Evolutionary conservation across 257 asterid genomes (phyloP), one percentile per base, ranked within the genome.

Genomic region (Craterostigma plantagineum): DNA sequence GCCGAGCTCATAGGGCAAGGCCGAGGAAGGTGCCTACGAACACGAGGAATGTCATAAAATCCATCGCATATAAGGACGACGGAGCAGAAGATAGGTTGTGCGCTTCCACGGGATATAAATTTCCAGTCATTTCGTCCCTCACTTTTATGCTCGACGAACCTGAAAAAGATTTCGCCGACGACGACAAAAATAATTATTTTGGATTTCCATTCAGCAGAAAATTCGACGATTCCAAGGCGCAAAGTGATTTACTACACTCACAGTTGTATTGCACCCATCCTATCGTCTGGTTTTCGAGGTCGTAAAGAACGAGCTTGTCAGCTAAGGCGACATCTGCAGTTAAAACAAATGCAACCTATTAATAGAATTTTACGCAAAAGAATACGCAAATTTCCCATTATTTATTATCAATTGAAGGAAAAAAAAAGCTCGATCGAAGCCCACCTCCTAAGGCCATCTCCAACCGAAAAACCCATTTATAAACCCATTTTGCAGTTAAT

Each of bases 401-500:
- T 23, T 23, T 6, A 23, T 23, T 23, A 23, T 23, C 6, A 6
- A 23, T 23, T 23, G 30, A 23, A 23, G 6, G 30, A 6, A 23
- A 23, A n/a, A n/a, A n/a, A n/a, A 23, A 23, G 30, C 30, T 23
- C 6, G 30, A 23, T 2, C 2, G 2, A 2, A 2, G 44, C 41
- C 14, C 63, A 77, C 91, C 96, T 61, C 96, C 96, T 63, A 85
- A n/a, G n/a, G n/a, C n/a, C n/a, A n/a, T n/a, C n/a, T n/a, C n/a
- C n/a, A n/a, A n/a, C n/a, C n/a, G n/a, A n/a, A n/a, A n/a, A n/a
- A n/a, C n/a, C n/a, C n/a, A n/a, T n/a, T n/a, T n/a, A n/a, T n/a
- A n/a, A n/a, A n/a, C n/a, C n/a, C n/a, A n/a, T n/a, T n/a, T n/a
- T n/a, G n/a, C n/a, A n/a, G n/a, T n/a, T n/a, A n/a, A n/a, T n/a